A percentile compares a stretch with the other conserved stretches of the same genome.
phyloP scores from a whole-genome alignment of 2,329 filamentous ascomycete genomes.

The Zymoseptoria ardabiliae region DNA sequence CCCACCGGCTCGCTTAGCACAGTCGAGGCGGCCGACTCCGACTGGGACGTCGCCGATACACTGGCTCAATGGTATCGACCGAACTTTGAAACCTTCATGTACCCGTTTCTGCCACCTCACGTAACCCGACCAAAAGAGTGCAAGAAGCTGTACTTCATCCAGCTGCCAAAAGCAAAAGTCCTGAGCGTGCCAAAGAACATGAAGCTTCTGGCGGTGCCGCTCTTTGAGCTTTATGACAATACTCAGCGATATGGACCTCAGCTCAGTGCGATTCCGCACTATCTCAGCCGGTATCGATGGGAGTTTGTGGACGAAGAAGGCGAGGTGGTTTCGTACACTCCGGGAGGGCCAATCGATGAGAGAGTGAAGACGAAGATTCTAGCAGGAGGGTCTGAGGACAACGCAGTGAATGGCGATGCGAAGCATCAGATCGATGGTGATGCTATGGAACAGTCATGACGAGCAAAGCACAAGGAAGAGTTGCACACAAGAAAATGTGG shows the following conservation, averaged over 20 bases:
- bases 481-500: not conserved
- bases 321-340: slow-evolving; percentile 55
- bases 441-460: slow-evolving; percentile 4
- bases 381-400: slow-evolving; percentile 22
- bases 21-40: slow-evolving; percentile 51
- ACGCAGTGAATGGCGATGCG: slow-evolving; percentile 1
- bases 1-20: slow-evolving; percentile 69
- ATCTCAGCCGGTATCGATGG: slow-evolving; percentile 92
- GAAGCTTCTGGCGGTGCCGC: slow-evolving; percentile 92
- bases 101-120: slow-evolving; percentile 93
- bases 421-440: not conserved
- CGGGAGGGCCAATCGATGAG: slow-evolving; percentile 24
- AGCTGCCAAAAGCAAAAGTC: slow-evolving; percentile 86
- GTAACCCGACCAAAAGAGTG: slow-evolving; percentile 96
- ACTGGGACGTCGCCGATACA: slow-evolving; percentile 93
- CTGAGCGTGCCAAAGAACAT: slow-evolving; percentile 98
- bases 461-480: not conserved
- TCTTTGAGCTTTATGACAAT: slow-evolving; percentile 98
- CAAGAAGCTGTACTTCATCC: slow-evolving; percentile 98
- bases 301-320: slow-evolving; percentile 94
- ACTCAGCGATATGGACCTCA: slow-evolving; percentile 91
- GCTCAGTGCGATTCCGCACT: slow-evolving; percentile 89
- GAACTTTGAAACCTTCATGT: slow-evolving; percentile 99
- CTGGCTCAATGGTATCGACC: slow-evolving; percentile 98
- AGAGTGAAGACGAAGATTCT: slow-evolving; percentile 26